Conservation (phyloP, 1,139 yeast species). For the Insectozyma bohioensis region DNA sequence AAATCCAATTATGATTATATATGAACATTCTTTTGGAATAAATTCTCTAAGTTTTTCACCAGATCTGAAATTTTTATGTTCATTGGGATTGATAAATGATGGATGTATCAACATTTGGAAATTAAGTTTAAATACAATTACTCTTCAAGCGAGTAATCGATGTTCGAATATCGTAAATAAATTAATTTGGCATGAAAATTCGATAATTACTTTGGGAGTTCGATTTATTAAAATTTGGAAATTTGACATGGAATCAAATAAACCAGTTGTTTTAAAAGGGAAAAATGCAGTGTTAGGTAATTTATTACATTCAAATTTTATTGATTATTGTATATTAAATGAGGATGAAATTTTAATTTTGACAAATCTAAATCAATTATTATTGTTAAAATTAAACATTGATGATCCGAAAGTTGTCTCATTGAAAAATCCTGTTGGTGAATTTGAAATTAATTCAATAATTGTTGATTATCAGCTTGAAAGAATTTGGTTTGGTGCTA, state of each 20-base stretch:
- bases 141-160: slow-evolving; percentile 49
- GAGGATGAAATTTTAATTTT: slow-evolving; percentile 41
- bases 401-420: slow-evolving; percentile 23
- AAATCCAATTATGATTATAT: slow-evolving; percentile 50
- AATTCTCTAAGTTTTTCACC: slow-evolving; percentile 56
- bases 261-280: slow-evolving; percentile 46
- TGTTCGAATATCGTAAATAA: slow-evolving; percentile 60
- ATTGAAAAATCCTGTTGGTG: slow-evolving; percentile 17
- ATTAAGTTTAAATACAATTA: slow-evolving; percentile 17
- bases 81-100: slow-evolving; percentile 64
- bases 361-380: slow-evolving; percentile 43
- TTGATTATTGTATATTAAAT: slow-evolving; percentile 34
- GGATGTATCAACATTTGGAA: slow-evolving; percentile 66
- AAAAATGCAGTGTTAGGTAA: slow-evolving; percentile 57
- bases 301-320: slow-evolving; percentile 48
- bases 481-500: slow-evolving; percentile 22
- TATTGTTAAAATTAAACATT: slow-evolving; percentile 27
- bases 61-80: slow-evolving; percentile 52
- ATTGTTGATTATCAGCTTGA: slow-evolving; percentile 24
- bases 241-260: slow-evolving; percentile 25
- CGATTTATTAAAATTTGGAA: slow-evolving; percentile 64
- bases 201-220: slow-evolving; percentile 54
- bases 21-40: slow-evolving; percentile 67
- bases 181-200: slow-evolving; percentile 53
- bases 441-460: slow-evolving; percentile 15